These are phyloP conservation scores for Ensete glaucum DNA, from an alignment of 176 grass and related monocot genomes.

Conservation along the genomic window DNA sequence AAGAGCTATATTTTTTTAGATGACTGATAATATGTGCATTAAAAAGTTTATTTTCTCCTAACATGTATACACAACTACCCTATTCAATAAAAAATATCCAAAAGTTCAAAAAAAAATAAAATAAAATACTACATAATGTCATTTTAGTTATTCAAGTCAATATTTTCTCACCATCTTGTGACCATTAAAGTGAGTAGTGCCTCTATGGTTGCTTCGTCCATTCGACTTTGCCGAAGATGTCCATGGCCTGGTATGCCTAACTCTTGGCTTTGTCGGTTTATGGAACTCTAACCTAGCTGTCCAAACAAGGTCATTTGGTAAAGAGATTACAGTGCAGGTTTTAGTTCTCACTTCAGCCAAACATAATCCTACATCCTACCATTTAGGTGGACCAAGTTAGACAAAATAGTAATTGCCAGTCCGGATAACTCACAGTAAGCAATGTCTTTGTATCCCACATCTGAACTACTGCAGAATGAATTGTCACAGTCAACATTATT, in stretches of 20 bases:
- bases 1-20: neutral
- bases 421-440: slow-evolving; percentile 24
- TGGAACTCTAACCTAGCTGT: slow-evolving; percentile 16
- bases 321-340: neutral
- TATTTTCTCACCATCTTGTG: slow-evolving; percentile 3
- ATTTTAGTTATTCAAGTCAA: too few relatives aligned
- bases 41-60: neutral
- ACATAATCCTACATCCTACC: neutral
- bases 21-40: neutral
- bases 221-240: slow-evolving; percentile 15
- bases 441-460: slow-evolving; percentile 35
- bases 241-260: slow-evolving; percentile 20
- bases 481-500: slow-evolving; percentile 29
- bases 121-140: too few relatives aligned
- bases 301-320: neutral
- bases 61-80: too few relatives aligned
- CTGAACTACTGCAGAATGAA: slow-evolving; percentile 45
- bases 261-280: slow-evolving; percentile 17
- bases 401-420: neutral
- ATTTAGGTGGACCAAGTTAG: neutral
- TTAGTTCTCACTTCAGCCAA: neutral
- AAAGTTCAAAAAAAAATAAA: too few relatives aligned
- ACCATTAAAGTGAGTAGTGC: neutral
- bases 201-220: neutral
- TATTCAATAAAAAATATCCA: too few relatives aligned